Base-by-base conservation (phyloP, 805 yeast species). In the Scheffersomyces amazonensis region DNA sequence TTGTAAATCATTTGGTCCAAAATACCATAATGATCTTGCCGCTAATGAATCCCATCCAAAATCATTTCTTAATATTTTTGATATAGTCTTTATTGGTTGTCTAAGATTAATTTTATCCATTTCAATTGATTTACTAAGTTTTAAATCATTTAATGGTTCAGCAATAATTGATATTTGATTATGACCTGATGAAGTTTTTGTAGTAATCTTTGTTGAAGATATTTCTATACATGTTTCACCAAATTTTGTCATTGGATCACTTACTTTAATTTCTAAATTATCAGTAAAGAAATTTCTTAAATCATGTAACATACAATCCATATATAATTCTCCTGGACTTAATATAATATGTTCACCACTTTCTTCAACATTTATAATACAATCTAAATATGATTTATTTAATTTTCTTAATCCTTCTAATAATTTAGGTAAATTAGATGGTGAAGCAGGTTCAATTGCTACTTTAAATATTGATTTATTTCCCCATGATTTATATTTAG, bases 301-400 rank as follows among this genome's bases (percentile, higher is more conserved):
- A 52, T 88, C 96, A 56, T 82, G 85, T 28, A 93, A 60, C 17
- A 85, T 64, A 48, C 93, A 86, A 58, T 93, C 98, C 60, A 93
- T 57, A 53, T 87, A 87, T 13, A 91, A 50, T 53, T 93, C 98
- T 5, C 99, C 99, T 8, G 87, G 77, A 0, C 93, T 96, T 19
- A 81, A 52, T 0, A 93, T 56, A 1, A 81, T 80, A 54, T 84
- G 87, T 50, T 89, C 97, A 2, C 97, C 96, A 36, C 90, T 83
- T 47, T 87, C 95, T 55, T 88, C 96, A 1, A 84, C 87, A 45
- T 74, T 78, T n/a, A 86, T 66, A 16, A 72, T 72, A 25, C 80
- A 69, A 3, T 89, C 83, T 8, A 83, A 73, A 53, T 87, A 90
- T 1, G 81, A 66, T 47, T 75, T 76, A 49, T 74, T 74, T 20